phyloP scores from a whole-genome alignment of 2,329 filamentous ascomycete species.

The Epichloe baconii region DNA sequence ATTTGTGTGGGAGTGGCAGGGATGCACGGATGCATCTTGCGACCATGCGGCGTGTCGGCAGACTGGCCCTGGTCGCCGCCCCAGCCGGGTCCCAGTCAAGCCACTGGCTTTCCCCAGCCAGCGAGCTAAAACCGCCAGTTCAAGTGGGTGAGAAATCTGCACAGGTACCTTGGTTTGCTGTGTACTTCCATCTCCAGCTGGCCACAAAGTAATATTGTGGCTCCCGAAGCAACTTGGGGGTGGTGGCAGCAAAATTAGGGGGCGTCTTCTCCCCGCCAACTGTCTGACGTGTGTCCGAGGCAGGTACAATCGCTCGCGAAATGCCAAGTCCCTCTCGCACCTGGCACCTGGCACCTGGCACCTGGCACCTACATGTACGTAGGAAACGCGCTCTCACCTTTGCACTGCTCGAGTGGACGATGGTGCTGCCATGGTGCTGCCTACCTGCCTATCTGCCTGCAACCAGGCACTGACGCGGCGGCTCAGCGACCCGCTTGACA shows the following conservation, averaged over 20 bases:
- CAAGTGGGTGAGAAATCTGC: constrained; percentile 1
- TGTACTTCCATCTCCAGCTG: constrained; percentile 1
- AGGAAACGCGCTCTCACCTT: background rate
- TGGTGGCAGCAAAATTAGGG: background rate
- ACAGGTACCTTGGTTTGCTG: constrained; percentile 1
- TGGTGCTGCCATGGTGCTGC: no score
- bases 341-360: background rate
- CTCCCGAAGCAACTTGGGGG: background rate
- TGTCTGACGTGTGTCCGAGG: background rate
- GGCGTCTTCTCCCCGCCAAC: background rate
- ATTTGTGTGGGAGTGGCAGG: background rate
- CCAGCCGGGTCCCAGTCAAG: constrained; percentile 5
- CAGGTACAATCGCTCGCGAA: background rate
- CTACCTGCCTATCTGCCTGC: background rate
- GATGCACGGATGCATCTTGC: constrained; percentile 2
- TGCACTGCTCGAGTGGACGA: no score
- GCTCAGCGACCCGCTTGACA: background rate
- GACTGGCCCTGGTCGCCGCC: constrained; percentile 3
- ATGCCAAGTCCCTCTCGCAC: background rate
- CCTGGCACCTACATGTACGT: no score
- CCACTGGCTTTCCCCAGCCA: constrained; percentile 3
- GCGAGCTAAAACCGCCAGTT: background rate
- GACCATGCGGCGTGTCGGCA: constrained; percentile 5
- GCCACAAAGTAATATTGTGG: background rate
- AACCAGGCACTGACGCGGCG: background rate